phyloP scores from a whole-genome alignment of 192 early-diverging fungal species.

The Coemansia sp. region DNA sequence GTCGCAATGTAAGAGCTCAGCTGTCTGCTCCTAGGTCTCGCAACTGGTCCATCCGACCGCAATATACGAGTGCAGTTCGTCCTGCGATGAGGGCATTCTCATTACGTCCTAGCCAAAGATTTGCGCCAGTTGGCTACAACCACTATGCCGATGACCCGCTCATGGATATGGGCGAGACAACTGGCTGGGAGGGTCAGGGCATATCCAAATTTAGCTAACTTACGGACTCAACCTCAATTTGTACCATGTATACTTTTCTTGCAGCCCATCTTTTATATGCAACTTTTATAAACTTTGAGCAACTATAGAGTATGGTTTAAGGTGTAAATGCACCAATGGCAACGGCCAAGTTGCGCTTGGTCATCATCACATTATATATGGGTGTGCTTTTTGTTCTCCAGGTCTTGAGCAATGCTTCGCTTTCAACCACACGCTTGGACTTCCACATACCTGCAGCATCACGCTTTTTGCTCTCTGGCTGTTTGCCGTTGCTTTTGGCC shows the following conservation, averaged over 20 bases:
- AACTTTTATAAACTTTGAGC: too few relatives aligned
- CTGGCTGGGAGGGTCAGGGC: slow-evolving; percentile 42
- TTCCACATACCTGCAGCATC: slow-evolving; percentile 54
- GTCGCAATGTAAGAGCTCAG: too few relatives aligned
- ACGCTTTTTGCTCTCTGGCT: slow-evolving; percentile 35
- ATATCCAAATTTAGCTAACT: slow-evolving; percentile 34
- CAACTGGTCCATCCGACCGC: not conserved
- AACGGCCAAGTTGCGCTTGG: slow-evolving; percentile 78
- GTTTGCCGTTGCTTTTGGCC: slow-evolving; percentile 7
- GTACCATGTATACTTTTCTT: too few relatives aligned
- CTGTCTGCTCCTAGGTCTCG: too few relatives aligned
- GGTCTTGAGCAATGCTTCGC: slow-evolving; percentile 64
- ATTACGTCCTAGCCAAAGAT: not conserved
- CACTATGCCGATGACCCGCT: slow-evolving; percentile 42
- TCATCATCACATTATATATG: slow-evolving; percentile 80
- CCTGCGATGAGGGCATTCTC: slow-evolving; percentile 10
- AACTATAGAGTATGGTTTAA: not conserved
- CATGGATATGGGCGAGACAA: slow-evolving; percentile 25
- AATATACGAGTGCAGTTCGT: slow-evolving; percentile 7
- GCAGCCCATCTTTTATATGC: too few relatives aligned
- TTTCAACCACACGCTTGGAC: slow-evolving; percentile 31
- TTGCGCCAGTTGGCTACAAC: slow-evolving; percentile 22
- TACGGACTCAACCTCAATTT: not conserved
- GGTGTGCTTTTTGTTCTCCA: slow-evolving; percentile 93
- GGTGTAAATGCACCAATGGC: slow-evolving; percentile 74